These are phyloP conservation scores for Neofusicoccum sp. DNA, from an alignment of 2,329 filamentous ascomycete genomes.

Conservation along the genomic window DNA sequence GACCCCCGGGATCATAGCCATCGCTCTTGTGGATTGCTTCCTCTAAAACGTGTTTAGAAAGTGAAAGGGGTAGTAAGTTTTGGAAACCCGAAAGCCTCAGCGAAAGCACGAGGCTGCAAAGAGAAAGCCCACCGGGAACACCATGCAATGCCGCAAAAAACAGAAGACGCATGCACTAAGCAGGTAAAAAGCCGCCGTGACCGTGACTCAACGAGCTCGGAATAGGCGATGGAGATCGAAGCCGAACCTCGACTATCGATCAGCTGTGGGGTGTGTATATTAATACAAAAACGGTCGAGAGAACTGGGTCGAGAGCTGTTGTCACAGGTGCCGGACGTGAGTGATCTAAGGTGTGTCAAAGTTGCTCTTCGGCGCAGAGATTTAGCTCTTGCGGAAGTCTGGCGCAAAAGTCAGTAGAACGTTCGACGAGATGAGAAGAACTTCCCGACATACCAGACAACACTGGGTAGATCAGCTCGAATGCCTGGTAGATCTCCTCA, in stretches of 20 bases:
- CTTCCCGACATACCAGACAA: conserved; percentile 65
- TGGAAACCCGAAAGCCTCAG: conserved; percentile 12
- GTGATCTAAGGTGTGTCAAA: conserved; percentile 9
- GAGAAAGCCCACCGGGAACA: conserved; percentile 14
- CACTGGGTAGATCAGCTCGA: conserved; percentile 79
- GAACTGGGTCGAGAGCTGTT: not conserved
- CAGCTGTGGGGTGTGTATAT: not conserved
- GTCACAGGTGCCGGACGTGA: conserved; percentile 6
- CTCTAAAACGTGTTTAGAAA: conserved; percentile 13
- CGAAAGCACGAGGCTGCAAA: conserved; percentile 5
- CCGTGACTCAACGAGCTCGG: not conserved
- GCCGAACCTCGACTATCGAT: conserved; percentile 1
- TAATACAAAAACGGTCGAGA: conserved; percentile 12
- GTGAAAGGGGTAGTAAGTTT: conserved; percentile 18
- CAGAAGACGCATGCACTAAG: conserved; percentile 15
- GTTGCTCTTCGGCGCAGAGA: not conserved
- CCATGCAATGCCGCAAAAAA: conserved; percentile 20
- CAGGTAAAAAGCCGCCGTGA: not conserved
- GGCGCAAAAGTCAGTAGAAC: conserved; percentile 27
- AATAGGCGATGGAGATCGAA: not conserved
- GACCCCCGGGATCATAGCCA: not conserved
- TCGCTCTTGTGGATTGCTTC: conserved; percentile 6
- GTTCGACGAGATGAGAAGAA: not conserved
- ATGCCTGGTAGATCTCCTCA: conserved; percentile 72
- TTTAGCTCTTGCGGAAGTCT: conserved; percentile 22